A percentile compares a stretch with the other conserved stretches of the same genome.
Conservation (phyloP, 441 rosid genomes). For the Gossypium schwendimanii region DNA sequence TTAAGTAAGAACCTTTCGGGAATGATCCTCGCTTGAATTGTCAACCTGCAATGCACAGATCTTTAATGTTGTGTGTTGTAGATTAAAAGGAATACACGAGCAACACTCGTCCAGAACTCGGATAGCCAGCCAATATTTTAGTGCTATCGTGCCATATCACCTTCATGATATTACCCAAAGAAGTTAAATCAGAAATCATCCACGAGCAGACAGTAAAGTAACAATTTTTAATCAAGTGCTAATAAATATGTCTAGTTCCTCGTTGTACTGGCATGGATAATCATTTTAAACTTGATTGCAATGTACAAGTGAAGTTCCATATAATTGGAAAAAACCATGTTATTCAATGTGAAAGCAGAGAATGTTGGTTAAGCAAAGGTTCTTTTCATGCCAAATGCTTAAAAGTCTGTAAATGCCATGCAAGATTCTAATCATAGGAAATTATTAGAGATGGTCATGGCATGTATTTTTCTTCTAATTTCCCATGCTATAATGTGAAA, state of each 20-base stretch:
- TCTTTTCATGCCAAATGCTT: neutral
- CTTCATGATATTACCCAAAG: slow-evolving; percentile 14
- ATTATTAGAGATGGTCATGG: neutral
- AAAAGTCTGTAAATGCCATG: neutral
- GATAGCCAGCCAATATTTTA: slow-evolving; percentile 2
- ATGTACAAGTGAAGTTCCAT: neutral
- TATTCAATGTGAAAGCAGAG: neutral
- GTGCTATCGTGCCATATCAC: slow-evolving; percentile 15
- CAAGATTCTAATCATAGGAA: neutral
- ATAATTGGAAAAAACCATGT: neutral
- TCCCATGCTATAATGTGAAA: neutral
- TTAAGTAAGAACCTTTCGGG: slow-evolving; percentile 13
- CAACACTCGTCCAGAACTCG: neutral
- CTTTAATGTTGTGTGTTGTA: neutral
- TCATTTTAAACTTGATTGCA: neutral
- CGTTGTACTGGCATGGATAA: neutral
- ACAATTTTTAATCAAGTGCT: neutral
- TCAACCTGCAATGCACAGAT: slow-evolving; percentile 24
- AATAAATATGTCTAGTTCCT: neutral
- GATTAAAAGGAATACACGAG: slow-evolving; percentile 4
- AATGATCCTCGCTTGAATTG: slow-evolving; percentile 8
- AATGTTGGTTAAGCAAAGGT: neutral
- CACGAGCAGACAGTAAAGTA: neutral
- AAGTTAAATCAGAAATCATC: neutral
- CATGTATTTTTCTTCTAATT: neutral